phyloP scores from a whole-genome alignment of 345 rosid genomes.

The Hevea brasiliensis region DNA sequence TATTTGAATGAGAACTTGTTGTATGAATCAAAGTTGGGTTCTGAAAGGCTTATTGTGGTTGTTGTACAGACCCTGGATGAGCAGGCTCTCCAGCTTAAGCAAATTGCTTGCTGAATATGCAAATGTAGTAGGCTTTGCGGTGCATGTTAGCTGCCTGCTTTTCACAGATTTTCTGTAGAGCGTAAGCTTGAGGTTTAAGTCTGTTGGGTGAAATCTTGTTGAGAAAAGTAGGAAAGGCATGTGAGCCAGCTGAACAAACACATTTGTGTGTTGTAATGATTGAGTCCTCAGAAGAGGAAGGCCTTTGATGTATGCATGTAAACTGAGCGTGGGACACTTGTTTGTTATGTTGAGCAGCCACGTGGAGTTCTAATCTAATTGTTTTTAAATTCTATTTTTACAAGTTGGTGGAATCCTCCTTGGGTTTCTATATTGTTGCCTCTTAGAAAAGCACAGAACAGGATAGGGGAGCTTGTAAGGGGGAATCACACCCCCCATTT shows the following conservation, averaged over 20 bases:
- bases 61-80: constrained; percentile 75
- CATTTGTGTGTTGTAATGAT: constrained; percentile 22
- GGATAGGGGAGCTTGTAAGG: background rate
- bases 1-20: background rate
- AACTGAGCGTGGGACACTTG: constrained; percentile 8
- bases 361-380: too few species aligned
- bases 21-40: background rate
- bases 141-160: constrained; percentile 36
- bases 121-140: constrained; percentile 26
- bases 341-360: constrained; percentile 3
- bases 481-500: too few species aligned
- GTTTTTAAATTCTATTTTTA: background rate
- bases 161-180: constrained; percentile 40
- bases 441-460: background rate
- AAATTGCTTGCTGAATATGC: constrained; percentile 12
- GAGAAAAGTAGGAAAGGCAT: constrained; percentile 29
- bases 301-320: constrained; percentile 20
- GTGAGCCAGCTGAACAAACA: constrained; percentile 38
- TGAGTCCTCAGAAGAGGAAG: constrained; percentile 21
- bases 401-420: too few species aligned
- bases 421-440: too few species aligned
- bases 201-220: constrained; percentile 31
- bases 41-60: constrained; percentile 10
- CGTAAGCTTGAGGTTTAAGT: constrained; percentile 47
- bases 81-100: constrained; percentile 69